Conservation (phyloP, 495 filamentous ascomycete species). For the Lindgomyces ingoldianus region DNA sequence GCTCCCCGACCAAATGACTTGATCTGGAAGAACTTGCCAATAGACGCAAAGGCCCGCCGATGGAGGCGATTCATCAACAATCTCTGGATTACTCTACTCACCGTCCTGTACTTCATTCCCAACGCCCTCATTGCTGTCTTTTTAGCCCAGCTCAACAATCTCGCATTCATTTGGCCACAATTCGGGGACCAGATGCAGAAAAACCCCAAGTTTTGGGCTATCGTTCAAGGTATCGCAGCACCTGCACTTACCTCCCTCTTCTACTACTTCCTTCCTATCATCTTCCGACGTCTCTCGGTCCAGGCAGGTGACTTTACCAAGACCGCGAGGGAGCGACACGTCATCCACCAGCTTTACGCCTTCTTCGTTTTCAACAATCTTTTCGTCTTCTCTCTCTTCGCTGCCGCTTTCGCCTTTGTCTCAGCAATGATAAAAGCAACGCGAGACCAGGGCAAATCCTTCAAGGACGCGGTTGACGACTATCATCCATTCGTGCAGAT, state of each 20-base stretch:
- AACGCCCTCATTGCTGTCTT: slow-evolving; percentile 96
- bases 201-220: slow-evolving; percentile 70
- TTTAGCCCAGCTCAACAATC: slow-evolving; percentile 76
- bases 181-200: slow-evolving; percentile 66
- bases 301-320: slow-evolving; percentile 84
- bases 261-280: slow-evolving; percentile 84
- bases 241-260: slow-evolving; percentile 86
- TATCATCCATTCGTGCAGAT: slow-evolving; percentile 61
- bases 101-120: slow-evolving; percentile 86
- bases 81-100: slow-evolving; percentile 78
- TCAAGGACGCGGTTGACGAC: slow-evolving; percentile 68
- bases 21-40: slow-evolving; percentile 90
- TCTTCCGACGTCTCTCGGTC: slow-evolving; percentile 82
- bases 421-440: slow-evolving; percentile 60
- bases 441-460: slow-evolving; percentile 49
- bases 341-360: slow-evolving; percentile 84
- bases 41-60: slow-evolving; percentile 63
- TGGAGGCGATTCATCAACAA: slow-evolving; percentile 77
- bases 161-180: slow-evolving; percentile 75
- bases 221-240: slow-evolving; percentile 92
- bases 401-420: slow-evolving; percentile 72
- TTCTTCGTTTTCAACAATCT: slow-evolving; percentile 99
- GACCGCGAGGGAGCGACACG: slow-evolving; percentile 89
- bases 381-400: slow-evolving; percentile 88
- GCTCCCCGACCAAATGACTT: slow-evolving; percentile 88